Percentiles rank a stretch among this genome's conserved stretches.
phyloP scores from a whole-genome alignment of 495 filamentous ascomycete genomes.

The Eremomyces bilateralis region DNA sequence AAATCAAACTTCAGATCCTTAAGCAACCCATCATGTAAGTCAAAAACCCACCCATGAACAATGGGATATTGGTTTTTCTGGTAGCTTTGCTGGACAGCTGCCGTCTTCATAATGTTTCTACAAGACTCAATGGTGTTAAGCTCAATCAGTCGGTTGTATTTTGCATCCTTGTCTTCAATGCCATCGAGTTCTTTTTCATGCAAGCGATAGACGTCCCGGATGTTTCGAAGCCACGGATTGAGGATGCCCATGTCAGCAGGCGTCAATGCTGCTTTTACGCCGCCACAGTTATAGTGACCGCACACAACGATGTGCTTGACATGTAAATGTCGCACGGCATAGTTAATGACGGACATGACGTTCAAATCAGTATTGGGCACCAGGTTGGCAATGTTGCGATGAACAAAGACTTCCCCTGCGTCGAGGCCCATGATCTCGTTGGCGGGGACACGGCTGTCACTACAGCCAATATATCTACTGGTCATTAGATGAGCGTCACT shows the following conservation, averaged over 20 bases:
- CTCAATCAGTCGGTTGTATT: constrained; percentile 10
- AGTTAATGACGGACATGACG: constrained; percentile 61
- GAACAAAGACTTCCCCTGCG: constrained; percentile 79
- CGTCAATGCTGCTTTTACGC: constrained; percentile 44
- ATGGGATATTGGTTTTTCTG: constrained; percentile 28
- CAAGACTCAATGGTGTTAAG: constrained; percentile 32
- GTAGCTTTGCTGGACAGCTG: constrained; percentile 30
- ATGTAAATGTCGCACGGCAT: constrained; percentile 48
- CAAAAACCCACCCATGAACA: constrained; percentile 35
- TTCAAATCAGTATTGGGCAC: constrained; percentile 34
- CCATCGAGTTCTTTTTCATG: constrained; percentile 11
- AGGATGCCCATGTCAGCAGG: constrained; percentile 52
- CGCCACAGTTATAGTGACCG: constrained; percentile 67
- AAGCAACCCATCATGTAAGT: too few relatives aligned
- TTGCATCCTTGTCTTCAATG: constrained; percentile 18
- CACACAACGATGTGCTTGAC: constrained; percentile 72
- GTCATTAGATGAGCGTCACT: too few relatives aligned
- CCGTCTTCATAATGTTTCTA: constrained; percentile 36
- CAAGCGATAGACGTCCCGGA: constrained; percentile 33
- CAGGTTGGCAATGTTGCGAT: constrained; percentile 21
- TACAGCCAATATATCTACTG: constrained; percentile 85
- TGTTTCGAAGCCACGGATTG: constrained; percentile 60
- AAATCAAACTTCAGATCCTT: too few relatives aligned
- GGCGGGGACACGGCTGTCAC: constrained; percentile 73
- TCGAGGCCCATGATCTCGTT: constrained; percentile 60